Percentiles rank a stretch among this genome's conserved stretches.
These are phyloP conservation scores for Tetradesmus obliquus DNA, from an alignment of 139 green algal genomes.

Conservation along the genomic window DNA sequence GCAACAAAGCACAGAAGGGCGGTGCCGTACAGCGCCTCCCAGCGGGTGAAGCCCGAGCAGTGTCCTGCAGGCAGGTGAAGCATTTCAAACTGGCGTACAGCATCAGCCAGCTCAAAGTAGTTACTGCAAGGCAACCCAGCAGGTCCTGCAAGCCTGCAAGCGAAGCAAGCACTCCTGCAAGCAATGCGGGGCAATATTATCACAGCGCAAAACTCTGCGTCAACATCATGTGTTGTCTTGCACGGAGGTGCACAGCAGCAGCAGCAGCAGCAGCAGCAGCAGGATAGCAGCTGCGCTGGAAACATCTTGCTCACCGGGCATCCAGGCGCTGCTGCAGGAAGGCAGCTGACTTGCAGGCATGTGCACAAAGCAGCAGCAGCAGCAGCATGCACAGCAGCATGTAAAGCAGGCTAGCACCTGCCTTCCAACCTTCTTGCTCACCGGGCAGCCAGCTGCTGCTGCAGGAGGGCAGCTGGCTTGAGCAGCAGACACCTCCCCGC, in stretches of 20 bases:
- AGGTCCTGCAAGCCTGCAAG: not conserved
- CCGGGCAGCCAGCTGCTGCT: not conserved
- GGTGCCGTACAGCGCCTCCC: conserved; percentile 12
- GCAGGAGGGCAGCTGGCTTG: not conserved
- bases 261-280: not conserved
- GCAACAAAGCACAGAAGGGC: too few relatives aligned
- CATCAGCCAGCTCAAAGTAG: not conserved
- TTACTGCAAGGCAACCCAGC: not conserved
- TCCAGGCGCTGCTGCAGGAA: too few relatives aligned
- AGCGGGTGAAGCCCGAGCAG: not conserved
- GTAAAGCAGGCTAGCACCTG: not conserved
- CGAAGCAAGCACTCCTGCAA: not conserved
- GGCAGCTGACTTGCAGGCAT: too few relatives aligned
- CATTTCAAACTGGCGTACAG: too few relatives aligned
- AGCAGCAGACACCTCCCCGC: not conserved
- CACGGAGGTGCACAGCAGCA: too few relatives aligned
- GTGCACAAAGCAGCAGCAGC: not conserved
- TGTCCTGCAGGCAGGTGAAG: not conserved
- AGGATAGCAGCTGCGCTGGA: not conserved
- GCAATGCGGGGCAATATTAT: too few relatives aligned
- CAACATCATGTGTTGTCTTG: too few relatives aligned
- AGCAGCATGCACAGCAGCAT: not conserved
- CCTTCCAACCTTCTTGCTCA: not conserved
- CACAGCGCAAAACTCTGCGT: too few relatives aligned
- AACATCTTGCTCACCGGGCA: too few relatives aligned